Conservation (phyloP, 192 early-diverging fungal species). For the Mortierella hygrophila region DNA sequence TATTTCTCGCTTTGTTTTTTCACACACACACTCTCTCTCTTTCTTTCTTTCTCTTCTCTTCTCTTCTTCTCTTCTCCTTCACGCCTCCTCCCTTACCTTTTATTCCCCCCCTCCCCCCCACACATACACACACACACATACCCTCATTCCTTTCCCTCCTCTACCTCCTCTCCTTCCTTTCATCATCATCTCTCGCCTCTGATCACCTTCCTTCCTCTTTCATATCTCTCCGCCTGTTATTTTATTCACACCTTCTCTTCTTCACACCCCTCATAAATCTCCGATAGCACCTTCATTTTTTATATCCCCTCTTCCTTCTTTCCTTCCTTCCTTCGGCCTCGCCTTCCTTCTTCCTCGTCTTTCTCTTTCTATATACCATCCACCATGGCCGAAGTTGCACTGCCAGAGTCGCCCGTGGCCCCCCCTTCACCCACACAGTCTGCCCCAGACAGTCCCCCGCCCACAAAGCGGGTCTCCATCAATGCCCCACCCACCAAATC, state of each 20-base stretch:
- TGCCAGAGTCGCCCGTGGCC: constrained; percentile 3
- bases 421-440: constrained; percentile 3
- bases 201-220: not conserved
- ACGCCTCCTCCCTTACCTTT: constrained; percentile 3
- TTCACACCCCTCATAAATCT: not conserved
- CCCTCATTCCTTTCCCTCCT: not conserved
- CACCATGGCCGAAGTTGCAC: constrained; percentile 2
- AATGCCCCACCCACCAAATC: constrained; percentile 13
- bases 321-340: not conserved
- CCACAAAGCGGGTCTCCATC: constrained; percentile 29
- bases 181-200: not conserved
- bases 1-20: not conserved
- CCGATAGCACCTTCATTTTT: not conserved
- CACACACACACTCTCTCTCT: not conserved
- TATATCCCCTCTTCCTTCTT: not conserved
- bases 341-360: constrained; percentile 4
- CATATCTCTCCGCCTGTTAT: not conserved
- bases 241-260: not conserved
- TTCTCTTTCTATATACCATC: not conserved
- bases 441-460: not conserved
- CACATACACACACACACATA: not conserved
- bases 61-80: not conserved
- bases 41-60: not conserved
- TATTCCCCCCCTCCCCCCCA: not conserved
- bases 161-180: not conserved